Evolutionary conservation across 257 asterid species (phyloP).

Genomic region (Capsicum rhomboideum): DNA sequence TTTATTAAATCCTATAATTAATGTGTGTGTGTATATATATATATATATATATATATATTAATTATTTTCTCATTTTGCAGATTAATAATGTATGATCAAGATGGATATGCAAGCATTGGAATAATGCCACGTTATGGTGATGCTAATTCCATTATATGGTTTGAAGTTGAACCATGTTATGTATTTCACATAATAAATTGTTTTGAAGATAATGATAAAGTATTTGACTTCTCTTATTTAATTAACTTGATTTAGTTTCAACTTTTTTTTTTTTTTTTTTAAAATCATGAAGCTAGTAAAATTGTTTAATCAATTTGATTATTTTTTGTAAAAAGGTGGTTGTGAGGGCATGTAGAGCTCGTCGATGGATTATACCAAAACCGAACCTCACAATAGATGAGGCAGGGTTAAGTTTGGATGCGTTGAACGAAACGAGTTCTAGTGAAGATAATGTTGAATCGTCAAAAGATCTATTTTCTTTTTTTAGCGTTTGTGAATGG

Average conservation of each 20-base stretch:
- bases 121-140: conserved; percentile 81
- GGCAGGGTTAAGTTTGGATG: conserved; percentile 17
- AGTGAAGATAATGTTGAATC: background rate
- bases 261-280: background rate
- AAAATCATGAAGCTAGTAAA: background rate
- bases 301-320: background rate
- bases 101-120: conserved; percentile 57
- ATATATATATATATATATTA: no score
- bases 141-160: conserved; percentile 55
- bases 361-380: conserved; percentile 46
- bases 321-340: conserved; percentile 27
- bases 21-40: no score
- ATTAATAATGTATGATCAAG: conserved; percentile 33
- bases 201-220: conserved; percentile 55
- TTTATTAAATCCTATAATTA: background rate
- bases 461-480: conserved; percentile 18
- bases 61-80: no score
- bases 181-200: conserved; percentile 62
- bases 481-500: conserved; percentile 48
- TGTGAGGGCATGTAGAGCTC: conserved; percentile 45
- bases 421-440: conserved; percentile 4
- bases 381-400: conserved; percentile 49
- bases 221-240: background rate
- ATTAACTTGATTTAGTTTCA: background rate
- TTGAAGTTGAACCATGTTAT: conserved; percentile 49